A percentile compares a stretch with the other conserved stretches of the same genome.
These are phyloP conservation scores for Stephania japonica DNA, from an alignment of 164 flowering plant genomes.

Conservation along the genomic window DNA sequence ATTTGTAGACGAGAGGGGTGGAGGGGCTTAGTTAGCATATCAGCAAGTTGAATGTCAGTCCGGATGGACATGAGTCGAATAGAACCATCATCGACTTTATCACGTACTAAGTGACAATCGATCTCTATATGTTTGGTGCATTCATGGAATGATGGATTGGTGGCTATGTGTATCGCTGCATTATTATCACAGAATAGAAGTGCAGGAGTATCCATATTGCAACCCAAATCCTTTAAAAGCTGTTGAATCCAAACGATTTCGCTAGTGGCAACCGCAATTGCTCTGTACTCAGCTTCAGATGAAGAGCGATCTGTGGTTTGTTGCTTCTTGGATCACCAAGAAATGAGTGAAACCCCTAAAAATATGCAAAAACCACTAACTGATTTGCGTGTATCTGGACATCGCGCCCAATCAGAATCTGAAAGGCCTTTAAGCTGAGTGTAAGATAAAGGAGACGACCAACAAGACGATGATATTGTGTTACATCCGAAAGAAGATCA, in stretches of 20 bases:
- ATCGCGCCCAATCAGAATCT: neutral
- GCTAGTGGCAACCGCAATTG: neutral
- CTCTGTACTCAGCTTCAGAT: conserved; percentile 7
- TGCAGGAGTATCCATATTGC: neutral
- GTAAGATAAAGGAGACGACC: conserved; percentile 6
- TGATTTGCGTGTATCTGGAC: neutral
- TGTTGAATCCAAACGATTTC: neutral
- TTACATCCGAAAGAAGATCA: neutral
- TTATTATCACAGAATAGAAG: neutral
- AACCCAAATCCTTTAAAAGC: neutral
- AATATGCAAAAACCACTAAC: conserved; percentile 3
- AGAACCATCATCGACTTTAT: neutral
- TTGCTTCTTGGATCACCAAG: conserved; percentile 14
- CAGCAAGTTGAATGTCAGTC: neutral
- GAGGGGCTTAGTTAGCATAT: neutral
- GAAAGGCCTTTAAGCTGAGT: neutral
- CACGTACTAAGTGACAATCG: neutral
- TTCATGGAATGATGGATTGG: neutral
- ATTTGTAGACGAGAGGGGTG: neutral
- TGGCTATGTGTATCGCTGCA: neutral
- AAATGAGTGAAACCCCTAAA: conserved; percentile 6
- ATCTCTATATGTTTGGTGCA: neutral
- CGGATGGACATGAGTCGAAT: neutral
- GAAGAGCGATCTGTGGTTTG: conserved; percentile 1
- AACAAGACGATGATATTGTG: neutral